phyloP scores from a whole-genome alignment of 2,329 filamentous ascomycete genomes.

The Apiospora rasikravindrae region DNA sequence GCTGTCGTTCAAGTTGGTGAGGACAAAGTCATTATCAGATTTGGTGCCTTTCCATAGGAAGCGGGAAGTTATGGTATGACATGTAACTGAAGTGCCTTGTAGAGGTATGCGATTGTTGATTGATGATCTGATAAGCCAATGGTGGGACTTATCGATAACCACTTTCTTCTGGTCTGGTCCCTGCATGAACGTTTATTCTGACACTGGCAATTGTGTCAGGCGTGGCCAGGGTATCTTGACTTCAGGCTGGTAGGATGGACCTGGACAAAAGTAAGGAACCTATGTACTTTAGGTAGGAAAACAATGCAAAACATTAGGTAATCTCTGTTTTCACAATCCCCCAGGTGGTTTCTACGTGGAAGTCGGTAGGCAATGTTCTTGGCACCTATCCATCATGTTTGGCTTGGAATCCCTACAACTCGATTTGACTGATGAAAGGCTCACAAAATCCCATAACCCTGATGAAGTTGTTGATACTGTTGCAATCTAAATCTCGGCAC shows the following conservation, averaged over 20 bases:
- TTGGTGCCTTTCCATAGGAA: slow-evolving; percentile 3
- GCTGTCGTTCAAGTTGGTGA: not conserved
- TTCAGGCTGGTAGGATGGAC: not conserved
- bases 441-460: not conserved
- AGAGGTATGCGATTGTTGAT: slow-evolving; percentile 9
- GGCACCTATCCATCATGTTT: not conserved
- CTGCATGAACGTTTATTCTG: slow-evolving; percentile 12
- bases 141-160: slow-evolving; percentile 14
- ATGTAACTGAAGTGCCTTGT: slow-evolving; percentile 1
- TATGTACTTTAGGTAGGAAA: no score
- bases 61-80: not conserved
- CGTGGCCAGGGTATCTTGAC: not conserved
- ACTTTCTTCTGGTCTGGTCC: slow-evolving; percentile 3
- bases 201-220: not conserved
- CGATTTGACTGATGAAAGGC: not conserved
- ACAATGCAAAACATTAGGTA: not conserved
- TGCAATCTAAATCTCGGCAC: not conserved
- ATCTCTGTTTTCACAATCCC: not conserved
- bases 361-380: no score
- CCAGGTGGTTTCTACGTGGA: no score
- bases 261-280: not conserved
- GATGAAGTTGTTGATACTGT: not conserved
- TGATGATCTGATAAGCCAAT: slow-evolving; percentile 13
- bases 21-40: not conserved
- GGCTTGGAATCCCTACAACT: not conserved